A percentile compares a stretch with the other conserved stretches of the same genome.
Conservation (phyloP, 1,284 basidiomycete genomes). For the Wallemia ichthyophaga region DNA sequence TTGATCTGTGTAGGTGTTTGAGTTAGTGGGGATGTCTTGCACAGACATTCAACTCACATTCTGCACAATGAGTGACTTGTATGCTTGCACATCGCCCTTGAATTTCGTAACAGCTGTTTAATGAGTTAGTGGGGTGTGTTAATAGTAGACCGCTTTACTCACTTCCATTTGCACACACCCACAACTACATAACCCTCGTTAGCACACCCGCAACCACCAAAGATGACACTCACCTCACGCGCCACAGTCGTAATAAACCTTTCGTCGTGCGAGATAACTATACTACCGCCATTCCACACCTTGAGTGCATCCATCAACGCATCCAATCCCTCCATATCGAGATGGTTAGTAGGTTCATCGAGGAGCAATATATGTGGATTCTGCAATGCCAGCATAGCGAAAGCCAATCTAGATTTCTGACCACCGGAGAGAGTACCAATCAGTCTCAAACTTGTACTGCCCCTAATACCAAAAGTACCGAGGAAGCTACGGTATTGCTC, state of each 20-base stretch:
- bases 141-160: not conserved
- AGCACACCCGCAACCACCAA: conserved; percentile 64
- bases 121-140: not conserved
- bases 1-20: not conserved
- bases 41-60: not conserved
- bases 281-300: conserved; percentile 84
- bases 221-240: conserved; percentile 25
- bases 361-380: conserved; percentile 62
- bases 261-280: conserved; percentile 79
- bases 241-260: conserved; percentile 62
- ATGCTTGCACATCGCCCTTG: conserved; percentile 61
- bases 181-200: too few relatives aligned
- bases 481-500: conserved; percentile 86
- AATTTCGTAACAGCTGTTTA: conserved; percentile 35
- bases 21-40: too few relatives aligned
- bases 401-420: conserved; percentile 89
- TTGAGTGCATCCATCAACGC: conserved; percentile 68
- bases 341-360: conserved; percentile 91
- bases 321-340: conserved; percentile 93
- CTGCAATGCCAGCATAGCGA: conserved; percentile 65
- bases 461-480: conserved; percentile 95
- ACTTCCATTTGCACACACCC: conserved; percentile 61
- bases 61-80: conserved; percentile 36
- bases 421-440: conserved; percentile 75
- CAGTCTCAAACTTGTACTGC: conserved; percentile 56